phyloP scores from a whole-genome alignment of 1,284 basidiomycete species.

The Abortiporus biennis region DNA sequence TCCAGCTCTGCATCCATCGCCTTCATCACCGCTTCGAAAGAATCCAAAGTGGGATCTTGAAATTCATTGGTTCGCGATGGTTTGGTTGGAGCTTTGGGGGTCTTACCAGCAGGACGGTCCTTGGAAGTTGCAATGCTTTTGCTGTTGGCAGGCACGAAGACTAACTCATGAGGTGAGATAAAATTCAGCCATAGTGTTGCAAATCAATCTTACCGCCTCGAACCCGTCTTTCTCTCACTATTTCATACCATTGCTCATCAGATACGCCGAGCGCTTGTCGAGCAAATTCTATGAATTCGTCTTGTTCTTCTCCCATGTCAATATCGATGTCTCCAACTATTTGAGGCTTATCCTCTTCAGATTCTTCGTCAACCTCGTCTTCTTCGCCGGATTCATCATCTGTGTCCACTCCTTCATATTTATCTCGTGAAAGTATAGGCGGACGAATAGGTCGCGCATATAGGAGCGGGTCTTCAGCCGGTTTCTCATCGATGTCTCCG shows the following conservation, averaged over 20 bases:
- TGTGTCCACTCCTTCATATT: constrained; percentile 80
- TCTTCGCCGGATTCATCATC: constrained; percentile 77
- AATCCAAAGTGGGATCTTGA: constrained; percentile 79
- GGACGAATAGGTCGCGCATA: constrained; percentile 45
- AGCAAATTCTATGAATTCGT: constrained; percentile 90
- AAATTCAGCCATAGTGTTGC: no score
- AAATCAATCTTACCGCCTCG: constrained; percentile 60
- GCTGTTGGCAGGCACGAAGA: no score
- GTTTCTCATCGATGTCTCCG: constrained; percentile 17
- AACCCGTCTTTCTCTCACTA: constrained; percentile 66
- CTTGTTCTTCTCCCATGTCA: constrained; percentile 85
- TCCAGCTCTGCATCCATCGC: constrained; percentile 86
- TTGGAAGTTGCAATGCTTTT: no score
- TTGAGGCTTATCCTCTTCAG: constrained; percentile 74
- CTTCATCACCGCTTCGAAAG: constrained; percentile 92
- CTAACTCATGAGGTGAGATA: no score
- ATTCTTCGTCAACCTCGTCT: constrained; percentile 48
- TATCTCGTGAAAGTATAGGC: constrained; percentile 74
- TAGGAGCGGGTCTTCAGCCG: constrained; percentile 12
- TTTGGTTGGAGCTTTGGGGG: no score
- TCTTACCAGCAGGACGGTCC: no score
- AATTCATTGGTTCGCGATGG: no score
- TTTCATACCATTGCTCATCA: constrained; percentile 79
- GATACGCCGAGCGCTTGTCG: constrained; percentile 83
- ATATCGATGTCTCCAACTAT: constrained; percentile 79